Percentiles rank a stretch among this genome's conserved stretches.
These are phyloP conservation scores for Torrubiella hemipterigena DNA, from an alignment of 2,329 filamentous ascomycete genomes.

Conservation along the genomic window DNA sequence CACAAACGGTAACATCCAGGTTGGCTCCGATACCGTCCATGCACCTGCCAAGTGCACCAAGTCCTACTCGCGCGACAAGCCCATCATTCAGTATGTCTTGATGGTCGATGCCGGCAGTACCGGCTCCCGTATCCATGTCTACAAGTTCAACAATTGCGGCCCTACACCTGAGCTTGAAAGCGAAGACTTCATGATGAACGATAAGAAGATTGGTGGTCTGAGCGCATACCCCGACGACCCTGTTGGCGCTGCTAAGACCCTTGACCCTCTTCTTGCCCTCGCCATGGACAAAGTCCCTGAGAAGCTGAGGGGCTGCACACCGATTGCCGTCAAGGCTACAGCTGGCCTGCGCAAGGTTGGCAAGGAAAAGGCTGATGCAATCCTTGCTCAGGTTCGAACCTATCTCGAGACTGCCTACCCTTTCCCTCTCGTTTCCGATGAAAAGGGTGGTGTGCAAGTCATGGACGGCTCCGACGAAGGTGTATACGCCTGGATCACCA, in stretches of 20 bases:
- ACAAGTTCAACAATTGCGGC: slow-evolving; percentile 98
- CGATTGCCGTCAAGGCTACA: slow-evolving; percentile 95
- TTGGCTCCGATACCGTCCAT: slow-evolving; percentile 32
- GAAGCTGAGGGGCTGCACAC: slow-evolving; percentile 80
- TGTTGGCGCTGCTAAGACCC: slow-evolving; percentile 74
- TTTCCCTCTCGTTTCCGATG: slow-evolving; percentile 82
- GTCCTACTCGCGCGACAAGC: slow-evolving; percentile 78
- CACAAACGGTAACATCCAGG: not conserved
- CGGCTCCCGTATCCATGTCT: slow-evolving; percentile 86
- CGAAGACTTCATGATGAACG: slow-evolving; percentile 89
- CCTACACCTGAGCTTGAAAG: slow-evolving; percentile 86
- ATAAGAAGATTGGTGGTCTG: slow-evolving; percentile 70
- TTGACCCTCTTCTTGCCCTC: slow-evolving; percentile 78
- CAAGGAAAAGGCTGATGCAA: slow-evolving; percentile 65
- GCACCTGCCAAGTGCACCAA: slow-evolving; percentile 67
- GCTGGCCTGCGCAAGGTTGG: slow-evolving; percentile 86
- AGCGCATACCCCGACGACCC: slow-evolving; percentile 83
- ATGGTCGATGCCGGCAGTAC: slow-evolving; percentile 99
- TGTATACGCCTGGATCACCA: slow-evolving; percentile 98
- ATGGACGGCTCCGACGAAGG: slow-evolving; percentile 98
- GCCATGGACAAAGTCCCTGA: slow-evolving; percentile 79
- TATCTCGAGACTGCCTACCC: slow-evolving; percentile 84
- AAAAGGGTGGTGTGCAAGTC: slow-evolving; percentile 80
- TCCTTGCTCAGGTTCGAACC: slow-evolving; percentile 71
- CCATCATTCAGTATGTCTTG: slow-evolving; percentile 90